phyloP scores from a whole-genome alignment of 2,329 filamentous ascomycete genomes.

The Diaporthe helianthi region DNA sequence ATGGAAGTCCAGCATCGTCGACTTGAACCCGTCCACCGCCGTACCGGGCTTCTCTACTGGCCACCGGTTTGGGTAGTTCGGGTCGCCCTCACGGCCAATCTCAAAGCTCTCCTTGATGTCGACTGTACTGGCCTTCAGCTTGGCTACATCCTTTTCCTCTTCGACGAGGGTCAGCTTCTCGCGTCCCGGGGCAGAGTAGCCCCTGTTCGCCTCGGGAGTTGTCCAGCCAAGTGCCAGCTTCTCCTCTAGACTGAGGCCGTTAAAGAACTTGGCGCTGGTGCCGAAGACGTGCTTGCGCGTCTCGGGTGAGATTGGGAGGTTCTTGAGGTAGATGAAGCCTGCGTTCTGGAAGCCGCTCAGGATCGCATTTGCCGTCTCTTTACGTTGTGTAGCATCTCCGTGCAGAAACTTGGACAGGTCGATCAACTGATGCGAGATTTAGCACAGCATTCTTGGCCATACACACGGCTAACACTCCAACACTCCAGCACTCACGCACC shows the following conservation, averaged over 20 bases:
- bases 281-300: slow-evolving; percentile 69
- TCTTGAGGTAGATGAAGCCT: slow-evolving; percentile 88
- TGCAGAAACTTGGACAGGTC: slow-evolving; percentile 78
- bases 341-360: slow-evolving; percentile 82
- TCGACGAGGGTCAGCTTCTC: slow-evolving; percentile 72
- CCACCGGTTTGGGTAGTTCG: slow-evolving; percentile 79
- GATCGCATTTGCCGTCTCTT: slow-evolving; percentile 72
- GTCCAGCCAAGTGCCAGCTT: slow-evolving; percentile 76
- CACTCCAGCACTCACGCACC: slow-evolving; percentile 34
- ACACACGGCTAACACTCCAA: slow-evolving; percentile 27
- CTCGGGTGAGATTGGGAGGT: slow-evolving; percentile 72
- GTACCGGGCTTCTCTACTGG: slow-evolving; percentile 55
- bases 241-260: slow-evolving; percentile 59
- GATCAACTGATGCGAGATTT: slow-evolving; percentile 64
- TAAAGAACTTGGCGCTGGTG: slow-evolving; percentile 75
- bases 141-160: slow-evolving; percentile 63
- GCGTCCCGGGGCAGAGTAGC: slow-evolving; percentile 72
- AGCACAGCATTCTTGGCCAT: background rate
- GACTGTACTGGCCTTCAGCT: slow-evolving; percentile 63
- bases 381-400: slow-evolving; percentile 66
- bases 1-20: slow-evolving; percentile 78
- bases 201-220: slow-evolving; percentile 74
- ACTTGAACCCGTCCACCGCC: slow-evolving; percentile 68
- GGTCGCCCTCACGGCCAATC: slow-evolving; percentile 67
- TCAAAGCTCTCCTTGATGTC: slow-evolving; percentile 72